A percentile compares a stretch with the other conserved stretches of the same genome.
Conservation (phyloP, 257 asterid genomes). For the Nicotiana sylvestris region DNA sequence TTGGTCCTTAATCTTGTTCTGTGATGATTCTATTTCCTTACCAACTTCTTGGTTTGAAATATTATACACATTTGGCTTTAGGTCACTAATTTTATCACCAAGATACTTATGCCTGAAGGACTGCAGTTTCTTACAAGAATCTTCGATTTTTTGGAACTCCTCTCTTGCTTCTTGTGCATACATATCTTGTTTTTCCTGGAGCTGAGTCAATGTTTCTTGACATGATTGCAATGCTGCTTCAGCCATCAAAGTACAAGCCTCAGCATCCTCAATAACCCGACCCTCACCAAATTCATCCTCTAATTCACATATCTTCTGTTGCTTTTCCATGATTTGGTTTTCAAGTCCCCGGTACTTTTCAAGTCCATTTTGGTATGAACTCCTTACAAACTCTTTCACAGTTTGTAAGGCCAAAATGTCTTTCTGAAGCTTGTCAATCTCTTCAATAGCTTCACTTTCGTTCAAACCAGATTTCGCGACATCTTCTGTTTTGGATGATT, state of each 20-base stretch:
- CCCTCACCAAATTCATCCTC: slow-evolving; percentile 68
- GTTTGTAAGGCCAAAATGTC: slow-evolving; percentile 78
- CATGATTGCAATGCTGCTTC: slow-evolving; percentile 83
- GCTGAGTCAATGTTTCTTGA: slow-evolving; percentile 47
- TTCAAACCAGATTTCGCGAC: slow-evolving; percentile 45
- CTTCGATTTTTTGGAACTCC: slow-evolving; percentile 53
- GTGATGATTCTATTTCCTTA: slow-evolving; percentile 14
- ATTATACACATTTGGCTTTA: slow-evolving; percentile 7
- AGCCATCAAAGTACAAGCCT: slow-evolving; percentile 83
- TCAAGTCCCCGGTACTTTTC: slow-evolving; percentile 72
- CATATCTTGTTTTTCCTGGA: slow-evolving; percentile 61
- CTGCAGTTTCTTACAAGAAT: slow-evolving; percentile 38
- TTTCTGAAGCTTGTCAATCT: slow-evolving; percentile 74
- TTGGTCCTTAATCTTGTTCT: slow-evolving; percentile 21
- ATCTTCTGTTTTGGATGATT: slow-evolving; percentile 11
- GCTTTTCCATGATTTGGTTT: slow-evolving; percentile 71
- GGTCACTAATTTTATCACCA: slow-evolving; percentile 20
- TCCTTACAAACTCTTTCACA: slow-evolving; percentile 74
- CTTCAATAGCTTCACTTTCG: slow-evolving; percentile 50
- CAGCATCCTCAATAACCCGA: slow-evolving; percentile 63
- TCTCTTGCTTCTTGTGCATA: slow-evolving; percentile 46
- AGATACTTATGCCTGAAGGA: slow-evolving; percentile 31
- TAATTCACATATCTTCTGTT: slow-evolving; percentile 51
- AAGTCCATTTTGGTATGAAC: slow-evolving; percentile 71
- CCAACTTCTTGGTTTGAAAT: slow-evolving; percentile 11